These are phyloP conservation scores for Betula pendula DNA, from an alignment of 306 rosid species.

Conservation along the genomic window DNA sequence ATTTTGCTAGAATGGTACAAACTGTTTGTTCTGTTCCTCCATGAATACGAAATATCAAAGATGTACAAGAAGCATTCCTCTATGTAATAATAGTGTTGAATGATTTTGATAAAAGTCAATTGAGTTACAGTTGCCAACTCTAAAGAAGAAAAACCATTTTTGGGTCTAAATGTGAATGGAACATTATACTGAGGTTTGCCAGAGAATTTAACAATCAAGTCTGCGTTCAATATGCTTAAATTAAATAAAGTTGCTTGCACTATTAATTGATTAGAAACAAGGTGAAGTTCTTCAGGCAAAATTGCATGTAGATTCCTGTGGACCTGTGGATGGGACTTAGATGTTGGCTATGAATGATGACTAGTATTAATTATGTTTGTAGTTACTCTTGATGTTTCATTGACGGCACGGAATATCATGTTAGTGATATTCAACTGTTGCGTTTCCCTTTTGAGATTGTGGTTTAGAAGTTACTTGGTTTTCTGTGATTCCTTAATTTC, in stretches of 20 bases:
- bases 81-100: background rate
- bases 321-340: background rate
- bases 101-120: constrained; percentile 6
- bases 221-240: background rate
- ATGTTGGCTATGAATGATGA: background rate
- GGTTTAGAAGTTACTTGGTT: background rate
- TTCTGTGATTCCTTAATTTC: constrained; percentile 1
- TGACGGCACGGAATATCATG: background rate
- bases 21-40: background rate
- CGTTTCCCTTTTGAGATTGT: background rate
- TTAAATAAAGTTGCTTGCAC: background rate
- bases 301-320: background rate
- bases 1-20: background rate
- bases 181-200: background rate
- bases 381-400: background rate
- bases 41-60: background rate
- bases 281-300: constrained; percentile 1
- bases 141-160: background rate
- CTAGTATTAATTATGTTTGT: background rate
- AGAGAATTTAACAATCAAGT: background rate
- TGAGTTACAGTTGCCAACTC: background rate
- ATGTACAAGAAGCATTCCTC: too few species aligned
- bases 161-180: background rate
- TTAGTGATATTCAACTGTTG: background rate
- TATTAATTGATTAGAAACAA: background rate